Base-by-base conservation (phyloP, 768 basidiomycete genomes). In the Leccinum subtestaceum region DNA sequence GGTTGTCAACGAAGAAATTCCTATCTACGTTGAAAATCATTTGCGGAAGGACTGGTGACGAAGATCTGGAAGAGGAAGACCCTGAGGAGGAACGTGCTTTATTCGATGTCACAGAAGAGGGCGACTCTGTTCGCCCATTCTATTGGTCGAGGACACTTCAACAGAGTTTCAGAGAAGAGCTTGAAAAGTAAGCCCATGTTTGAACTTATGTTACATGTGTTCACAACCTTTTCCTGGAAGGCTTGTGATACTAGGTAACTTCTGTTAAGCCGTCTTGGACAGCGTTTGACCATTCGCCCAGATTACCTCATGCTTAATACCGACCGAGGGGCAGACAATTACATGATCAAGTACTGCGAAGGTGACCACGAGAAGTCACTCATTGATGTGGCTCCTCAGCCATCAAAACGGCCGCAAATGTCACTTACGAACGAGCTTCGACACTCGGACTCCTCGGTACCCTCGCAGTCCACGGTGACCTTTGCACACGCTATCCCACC, bases 221-320 rank as follows among this genome's bases (percentile, higher is more conserved):
- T 65, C 13, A 58, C n/a, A 25, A 59, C 17, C 4, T 60, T 47
- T 29, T 66, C 17, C 19, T 31, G 36, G 5, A 60, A 93, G 90
- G 70, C 84, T 95, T 21, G 91, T 95, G 25, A 89, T 94, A 55
- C 77, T 95, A 65, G 90, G 90, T 90, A 50, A 49, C 45, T 53
- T 52, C 3, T n/a, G 9, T 45, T 10, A 25, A 2, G 56, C 48
- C 19, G 31, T 19, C 23, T 31, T 53, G 29, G 59, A 15, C 40
- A 43, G 19, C 19, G 4, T 60, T 62, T 58, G 63, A 58, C 45
- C 17, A 11, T 9, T 40, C 21, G 1, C 57, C 23, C 61, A 90
- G 93, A 95, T 73, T 93, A 89, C 74, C 79, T 96, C 47, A 95
- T 95, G 88, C 84, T 93, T 54, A 95, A 95, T 71, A 95, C 94